phyloP scores from a whole-genome alignment of 2,329 filamentous ascomycete species.

The Cladosporium sp. region DNA sequence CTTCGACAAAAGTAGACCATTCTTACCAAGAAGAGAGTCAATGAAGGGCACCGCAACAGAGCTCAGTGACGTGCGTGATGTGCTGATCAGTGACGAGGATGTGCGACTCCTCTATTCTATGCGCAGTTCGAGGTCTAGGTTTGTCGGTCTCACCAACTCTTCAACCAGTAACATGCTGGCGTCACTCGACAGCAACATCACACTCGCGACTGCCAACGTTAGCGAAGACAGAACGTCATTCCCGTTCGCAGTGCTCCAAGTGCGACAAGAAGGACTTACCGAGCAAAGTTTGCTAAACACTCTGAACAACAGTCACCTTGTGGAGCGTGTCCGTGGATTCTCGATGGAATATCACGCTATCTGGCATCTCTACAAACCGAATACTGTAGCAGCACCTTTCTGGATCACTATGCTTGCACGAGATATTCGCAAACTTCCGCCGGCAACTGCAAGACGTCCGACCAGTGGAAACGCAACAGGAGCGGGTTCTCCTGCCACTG shows the following conservation, averaged over 20 bases:
- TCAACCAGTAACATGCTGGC: slow-evolving; percentile 49
- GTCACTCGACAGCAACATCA: slow-evolving; percentile 51
- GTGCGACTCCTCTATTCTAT: slow-evolving; percentile 51
- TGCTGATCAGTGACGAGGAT: slow-evolving; percentile 48
- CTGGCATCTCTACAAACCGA: slow-evolving; percentile 50
- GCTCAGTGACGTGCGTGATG: slow-evolving; percentile 39
- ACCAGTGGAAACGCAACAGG: slow-evolving; percentile 30
- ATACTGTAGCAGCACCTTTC: slow-evolving; percentile 48
- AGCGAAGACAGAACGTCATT: slow-evolving; percentile 39
- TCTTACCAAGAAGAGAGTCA: slow-evolving; percentile 25
- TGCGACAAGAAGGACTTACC: slow-evolving; percentile 51
- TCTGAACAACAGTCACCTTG: slow-evolving; percentile 52
- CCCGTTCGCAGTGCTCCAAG: slow-evolving; percentile 54
- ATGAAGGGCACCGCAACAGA: slow-evolving; percentile 15
- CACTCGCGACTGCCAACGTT: slow-evolving; percentile 36
- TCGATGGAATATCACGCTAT: slow-evolving; percentile 57
- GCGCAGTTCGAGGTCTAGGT: slow-evolving; percentile 50
- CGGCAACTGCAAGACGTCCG: slow-evolving; percentile 35
- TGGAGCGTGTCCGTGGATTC: slow-evolving; percentile 57
- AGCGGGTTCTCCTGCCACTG: slow-evolving; percentile 26
- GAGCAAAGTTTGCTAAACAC: slow-evolving; percentile 44
- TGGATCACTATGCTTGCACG: slow-evolving; percentile 52
- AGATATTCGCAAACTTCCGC: slow-evolving; percentile 57
- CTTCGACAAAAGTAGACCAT: slow-evolving; percentile 37
- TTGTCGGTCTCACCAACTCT: slow-evolving; percentile 51